Conservation (phyloP, 2,329 filamentous ascomycete genomes). For the Claviceps sorghi region DNA sequence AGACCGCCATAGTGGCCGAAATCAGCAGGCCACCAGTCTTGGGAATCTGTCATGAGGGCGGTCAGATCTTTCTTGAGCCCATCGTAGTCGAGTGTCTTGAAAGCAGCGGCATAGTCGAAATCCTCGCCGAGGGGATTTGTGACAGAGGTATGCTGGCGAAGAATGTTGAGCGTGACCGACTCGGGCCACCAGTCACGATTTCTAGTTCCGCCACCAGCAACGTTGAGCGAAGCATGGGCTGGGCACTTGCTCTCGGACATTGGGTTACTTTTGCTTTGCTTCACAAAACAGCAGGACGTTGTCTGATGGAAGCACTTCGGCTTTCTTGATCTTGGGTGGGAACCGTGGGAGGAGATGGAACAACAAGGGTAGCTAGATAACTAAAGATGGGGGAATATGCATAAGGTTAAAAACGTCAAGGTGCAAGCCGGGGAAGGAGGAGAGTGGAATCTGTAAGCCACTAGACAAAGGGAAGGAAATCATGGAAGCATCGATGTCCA, state of each 20-base stretch:
- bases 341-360: background rate
- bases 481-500: too few relatives aligned
- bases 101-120: conserved; percentile 59
- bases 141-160: conserved; percentile 52
- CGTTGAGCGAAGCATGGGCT: conserved; percentile 19
- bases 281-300: background rate
- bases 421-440: background rate
- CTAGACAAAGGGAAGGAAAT: too few relatives aligned
- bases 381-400: background rate
- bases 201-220: conserved; percentile 48
- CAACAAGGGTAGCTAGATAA: background rate
- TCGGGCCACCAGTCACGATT: conserved; percentile 66
- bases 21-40: conserved; percentile 72
- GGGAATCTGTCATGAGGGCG: conserved; percentile 61
- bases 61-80: conserved; percentile 63
- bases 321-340: background rate
- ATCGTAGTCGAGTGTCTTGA: conserved; percentile 43
- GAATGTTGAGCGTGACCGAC: conserved; percentile 51
- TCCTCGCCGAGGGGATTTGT: conserved; percentile 50
- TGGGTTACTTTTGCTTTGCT: background rate
- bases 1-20: conserved; percentile 70
- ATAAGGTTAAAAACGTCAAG: background rate
- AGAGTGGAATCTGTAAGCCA: background rate
- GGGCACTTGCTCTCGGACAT: conserved; percentile 21
- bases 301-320: background rate